These are phyloP conservation scores for Halophytophthora polymorphica DNA, from an alignment of 352 stramenopile genomes.

Conservation along the genomic window DNA sequence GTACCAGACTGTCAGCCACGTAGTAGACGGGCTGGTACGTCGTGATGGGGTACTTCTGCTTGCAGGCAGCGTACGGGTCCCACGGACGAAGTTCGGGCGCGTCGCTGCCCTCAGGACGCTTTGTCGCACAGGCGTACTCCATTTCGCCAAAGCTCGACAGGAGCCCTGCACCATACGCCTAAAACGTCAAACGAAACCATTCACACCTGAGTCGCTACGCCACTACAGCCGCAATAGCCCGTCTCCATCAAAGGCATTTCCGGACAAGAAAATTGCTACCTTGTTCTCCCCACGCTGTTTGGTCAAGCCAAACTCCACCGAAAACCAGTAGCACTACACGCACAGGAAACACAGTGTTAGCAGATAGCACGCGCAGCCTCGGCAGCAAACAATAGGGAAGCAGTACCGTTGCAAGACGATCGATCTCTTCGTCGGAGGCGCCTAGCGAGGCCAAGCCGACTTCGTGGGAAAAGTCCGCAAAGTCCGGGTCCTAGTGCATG, in stretches of 20 bases:
- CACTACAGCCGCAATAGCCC: not conserved
- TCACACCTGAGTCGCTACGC: not conserved
- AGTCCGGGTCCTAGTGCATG: constrained; percentile 88
- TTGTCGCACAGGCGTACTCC: constrained; percentile 91
- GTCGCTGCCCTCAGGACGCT: constrained; percentile 53
- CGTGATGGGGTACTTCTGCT: constrained; percentile 96
- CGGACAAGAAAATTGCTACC: constrained; percentile 22
- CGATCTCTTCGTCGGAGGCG: constrained; percentile 94
- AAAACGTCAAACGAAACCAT: not conserved
- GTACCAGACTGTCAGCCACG: constrained; percentile 91
- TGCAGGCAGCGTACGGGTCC: constrained; percentile 92
- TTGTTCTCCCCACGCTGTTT: constrained; percentile 92
- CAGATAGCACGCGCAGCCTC: not conserved
- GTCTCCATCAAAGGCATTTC: no score
- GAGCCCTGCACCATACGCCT: constrained; percentile 94
- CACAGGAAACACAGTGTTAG: not conserved
- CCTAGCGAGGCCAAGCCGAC: constrained; percentile 96
- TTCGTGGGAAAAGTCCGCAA: constrained; percentile 96
- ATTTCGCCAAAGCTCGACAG: constrained; percentile 97
- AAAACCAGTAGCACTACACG: constrained; percentile 96
- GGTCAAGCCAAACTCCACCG: constrained; percentile 96
- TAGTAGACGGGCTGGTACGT: constrained; percentile 98
- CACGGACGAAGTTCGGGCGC: constrained; percentile 90
- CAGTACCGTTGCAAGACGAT: constrained; percentile 85
- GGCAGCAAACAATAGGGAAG: not conserved